Evolutionary conservation across 2,329 filamentous ascomycete species (phyloP).

Genomic region (Cladosporium sphaerospermum): DNA sequence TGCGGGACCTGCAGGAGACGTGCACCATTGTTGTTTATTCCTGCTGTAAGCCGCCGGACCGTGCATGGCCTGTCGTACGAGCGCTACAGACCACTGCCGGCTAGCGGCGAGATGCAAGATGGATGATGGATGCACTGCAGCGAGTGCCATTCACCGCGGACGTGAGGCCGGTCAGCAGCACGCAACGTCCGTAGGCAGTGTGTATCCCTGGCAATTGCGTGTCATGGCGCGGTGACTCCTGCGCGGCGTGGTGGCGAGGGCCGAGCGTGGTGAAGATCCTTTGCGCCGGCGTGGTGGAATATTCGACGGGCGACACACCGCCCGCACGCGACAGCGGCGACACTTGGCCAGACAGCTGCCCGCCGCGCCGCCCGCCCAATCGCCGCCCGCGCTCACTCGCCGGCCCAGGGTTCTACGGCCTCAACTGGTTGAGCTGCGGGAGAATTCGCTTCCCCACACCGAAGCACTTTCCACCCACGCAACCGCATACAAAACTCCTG

Average conservation of each 20-base stretch:
- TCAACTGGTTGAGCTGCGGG: slow-evolving; percentile 9
- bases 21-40: neutral
- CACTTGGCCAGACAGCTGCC: slow-evolving; percentile 1
- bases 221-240: neutral
- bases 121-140: no score
- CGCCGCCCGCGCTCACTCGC: neutral
- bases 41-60: no score
- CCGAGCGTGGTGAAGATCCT: slow-evolving; percentile 2
- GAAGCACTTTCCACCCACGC: neutral
- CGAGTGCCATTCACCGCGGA: no score
- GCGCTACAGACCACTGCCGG: no score
- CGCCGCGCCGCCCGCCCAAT: neutral
- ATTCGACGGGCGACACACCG: slow-evolving; percentile 3
- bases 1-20: neutral
- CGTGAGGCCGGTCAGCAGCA: no score
- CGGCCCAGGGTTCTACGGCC: slow-evolving; percentile 5
- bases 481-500: slow-evolving; percentile 6
- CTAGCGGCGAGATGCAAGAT: no score
- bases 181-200: no score
- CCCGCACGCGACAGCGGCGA: slow-evolving; percentile 3
- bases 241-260: neutral
- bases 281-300: slow-evolving; percentile 4
- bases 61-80: neutral
- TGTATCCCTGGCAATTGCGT: neutral
- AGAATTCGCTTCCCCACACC: slow-evolving; percentile 1